Base-by-base conservation (phyloP, 116 monocot genomes). In the Dioscorea cayenensis region DNA sequence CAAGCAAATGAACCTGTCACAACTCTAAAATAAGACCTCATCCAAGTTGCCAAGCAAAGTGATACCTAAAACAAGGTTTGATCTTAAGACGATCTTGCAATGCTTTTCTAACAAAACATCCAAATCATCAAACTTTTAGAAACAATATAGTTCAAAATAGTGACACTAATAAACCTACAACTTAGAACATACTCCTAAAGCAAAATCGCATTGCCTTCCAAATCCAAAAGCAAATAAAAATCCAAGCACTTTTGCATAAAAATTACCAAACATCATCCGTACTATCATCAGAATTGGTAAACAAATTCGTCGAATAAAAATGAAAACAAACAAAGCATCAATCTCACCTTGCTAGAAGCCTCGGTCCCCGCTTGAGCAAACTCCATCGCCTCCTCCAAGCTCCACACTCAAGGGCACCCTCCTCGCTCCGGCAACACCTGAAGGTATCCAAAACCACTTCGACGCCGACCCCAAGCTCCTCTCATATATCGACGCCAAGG, bases 391-490 rank as follows among this genome's bases (percentile, higher is more conserved):
- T 97, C 92, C 49, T 82, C 73, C 28, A 29, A 63, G 65, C 62
- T 81, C 96, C 96, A 97, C 10, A 84, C 83, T 3, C n/a, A 97
- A 49, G n/a, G 96, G 96, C 71, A 90, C 84, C 64, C 76, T 92
- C 96, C 69, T n/a, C 78, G 64, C 65, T 84, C 90, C 5, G 86
- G 90, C 66, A 92, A 50, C 22, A 97, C 62, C 80, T 87, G 85
- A 19, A 97, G 80, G 78, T 97, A 97, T 17, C 83, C 96, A 63
- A 82, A n/a, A 32, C 96, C 96, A 97, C 64, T 67, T 74, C 12
- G 96, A 97, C 55, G 29, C 77, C 23, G 43, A 6, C 0, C 88
- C 90, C 8, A 84, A 71, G 60, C 84, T 79, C 70, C 88, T 77
- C 84, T 97, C 96, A 66, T 78, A 92, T 93, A 97, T 97, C 28